Base-by-base conservation (phyloP, 1,284 basidiomycete species). In the Ceratorhiza oryzae-sativae region DNA sequence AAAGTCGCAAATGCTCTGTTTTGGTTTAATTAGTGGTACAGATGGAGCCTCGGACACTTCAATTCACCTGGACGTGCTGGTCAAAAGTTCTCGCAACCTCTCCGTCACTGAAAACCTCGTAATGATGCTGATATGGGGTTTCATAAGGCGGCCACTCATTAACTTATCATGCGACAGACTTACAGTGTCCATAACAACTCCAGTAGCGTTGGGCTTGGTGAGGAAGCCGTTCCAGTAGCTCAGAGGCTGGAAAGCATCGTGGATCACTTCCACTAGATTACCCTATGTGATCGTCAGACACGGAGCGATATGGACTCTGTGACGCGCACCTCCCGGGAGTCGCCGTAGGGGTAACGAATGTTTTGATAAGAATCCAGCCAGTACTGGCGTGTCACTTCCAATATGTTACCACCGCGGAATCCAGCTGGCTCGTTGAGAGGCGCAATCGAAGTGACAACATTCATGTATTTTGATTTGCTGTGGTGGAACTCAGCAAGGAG, bases 171-270 rank as follows among this genome's bases (percentile, higher is more conserved):
- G n/a, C 3, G 3, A 1, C 20, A 34, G 20, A 67, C 74, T 65
- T 42, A 76, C 75, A 30, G 79, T 93, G 80, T 97, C 84, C 67
- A 85, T 74, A 36, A 80, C 75, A 32, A 85, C 83, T 25, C 75
- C 76, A 61, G 82, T 76, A 77, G 79, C 84, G 15, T 77, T 74
- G 6, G 83, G 81, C 36, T 77, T 76, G 0, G 84, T 83, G 84
- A 91, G 84, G 78, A 90, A 92, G 51, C 88, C 87, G 62, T 83
- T 80, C 91, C 92, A 97, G 77, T 86, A 90, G 72, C 84, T 86
- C 41, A 94, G 81, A 36, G 87, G 83, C 79, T 94, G 89, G 86
- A 97, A 94, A 1, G 91, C 94, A 78, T 97, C 96, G 77, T 93
- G 89, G 65, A 97, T 86, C 71, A 94, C 83, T n/a, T 90, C 85